Base-by-base conservation (phyloP, 441 rosid genomes). In the Mallotus repandus region DNA sequence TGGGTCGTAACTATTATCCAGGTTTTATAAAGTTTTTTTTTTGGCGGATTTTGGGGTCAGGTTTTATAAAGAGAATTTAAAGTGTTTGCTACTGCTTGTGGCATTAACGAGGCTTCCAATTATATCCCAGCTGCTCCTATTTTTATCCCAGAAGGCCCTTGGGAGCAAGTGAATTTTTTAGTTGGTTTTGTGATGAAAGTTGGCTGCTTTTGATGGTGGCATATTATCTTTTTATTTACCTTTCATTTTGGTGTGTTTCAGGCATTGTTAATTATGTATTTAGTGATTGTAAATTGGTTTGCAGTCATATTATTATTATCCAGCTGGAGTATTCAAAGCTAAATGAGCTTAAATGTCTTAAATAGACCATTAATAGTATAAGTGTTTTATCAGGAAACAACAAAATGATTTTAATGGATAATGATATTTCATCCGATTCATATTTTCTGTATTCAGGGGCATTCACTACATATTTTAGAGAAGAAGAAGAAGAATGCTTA, bases 51-150 rank as follows among this genome's bases (percentile, higher is more conserved):
- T 49, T 69, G 10, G 64, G 81, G 66, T 48, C 78, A 16, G 66
- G 74, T 71, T 38, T 79, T 66, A 71, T 74, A 18, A 74, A 80
- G 88, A 63, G 73, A 79, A 19, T 80, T 82, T 22, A 79, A 80
- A 76, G 73, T 85, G 16, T 78, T 50, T 67, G 75, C 84, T 15
- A 63, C 81, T 66, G 80, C 85, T 13, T 73, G 88, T 0, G 78
- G 38, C 60, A 48, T 75, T 52, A 85, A 78, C 60, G 92, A 86
- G 75, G 84, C 86, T 29, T 80, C 92, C 35, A 79, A 72, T 81
- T 78, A 78, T 71, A 88, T 89, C 62, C 89, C 97, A 3, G 89
- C 96, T 0, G 99, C 98, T 82, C 97, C 98, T 0, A 90, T 93
- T 78, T 77, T 87, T 29, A 87, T 93, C 69, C 93, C 99, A 43